Evolutionary conservation across 1,284 basidiomycete species (phyloP), one percentile per base, ranked within the genome.

Genomic region (Microbotryum violaceum): DNA sequence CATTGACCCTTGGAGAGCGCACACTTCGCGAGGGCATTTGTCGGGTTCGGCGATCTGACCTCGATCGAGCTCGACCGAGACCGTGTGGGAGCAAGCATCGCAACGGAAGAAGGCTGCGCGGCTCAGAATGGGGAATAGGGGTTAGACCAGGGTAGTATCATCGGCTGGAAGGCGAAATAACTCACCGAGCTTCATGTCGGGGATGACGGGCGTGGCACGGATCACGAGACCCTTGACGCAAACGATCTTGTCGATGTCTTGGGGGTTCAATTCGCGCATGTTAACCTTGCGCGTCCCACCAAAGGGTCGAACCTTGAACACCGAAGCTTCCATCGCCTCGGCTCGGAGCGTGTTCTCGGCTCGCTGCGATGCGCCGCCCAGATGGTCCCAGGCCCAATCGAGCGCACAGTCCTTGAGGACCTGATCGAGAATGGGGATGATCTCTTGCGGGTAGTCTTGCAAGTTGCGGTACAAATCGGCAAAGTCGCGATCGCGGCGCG

Each of bases 141-240:
- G 44, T 58, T n/a, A 53, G 50, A 20, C 10, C 18, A n/a, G 18
- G 31, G 10, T 3, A 54, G 12, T 9, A 2, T 25, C 3, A 25
- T 27, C 10, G 18, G 25, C 12, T 5, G 42, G 2, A 14, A 21
- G 18, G 20, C 21, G 12, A 23, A 16, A 25, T 25, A 23, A 63
- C 76, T 54, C 47, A 78, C 78, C 78, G 7, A 74, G 82, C 77
- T 91, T 92, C 96, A 98, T 98, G 76, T 98, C 94, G 2, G 96
- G 94, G 61, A 98, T 97, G 72, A 98, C 88, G 5, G 94, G 91
- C 0, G 94, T 97, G 0, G 92, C 90, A 48, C 96, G 89, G 70
- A 98, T 98, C 68, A 98, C 92, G 6, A 98, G 84, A 57, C 96
- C 94, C 74, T 94, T 97, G 77, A 98, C 86, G 56, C 85, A 87